Conservation (phyloP, 768 basidiomycete genomes). For the Hypsizygus marmoreus region DNA sequence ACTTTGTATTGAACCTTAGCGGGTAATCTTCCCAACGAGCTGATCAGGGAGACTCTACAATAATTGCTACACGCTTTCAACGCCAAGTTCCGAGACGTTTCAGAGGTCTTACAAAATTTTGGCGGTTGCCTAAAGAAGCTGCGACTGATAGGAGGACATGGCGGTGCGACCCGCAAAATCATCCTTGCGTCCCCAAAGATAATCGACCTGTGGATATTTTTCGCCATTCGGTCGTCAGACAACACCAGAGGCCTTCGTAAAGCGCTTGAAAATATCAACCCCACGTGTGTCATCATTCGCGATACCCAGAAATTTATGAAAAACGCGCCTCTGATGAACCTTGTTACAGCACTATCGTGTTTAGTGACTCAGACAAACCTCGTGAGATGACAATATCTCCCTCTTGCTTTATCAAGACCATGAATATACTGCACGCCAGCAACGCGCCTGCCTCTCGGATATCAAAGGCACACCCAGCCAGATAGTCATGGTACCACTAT, state of each 20-base stretch:
- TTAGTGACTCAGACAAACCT: conserved; percentile 2
- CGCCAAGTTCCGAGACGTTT: conserved; percentile 16
- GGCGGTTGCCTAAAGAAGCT: conserved; percentile 23
- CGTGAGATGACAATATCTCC: no score
- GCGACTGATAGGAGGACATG: conserved; percentile 24
- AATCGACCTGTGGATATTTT: conserved; percentile 6
- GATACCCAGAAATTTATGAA: neutral
- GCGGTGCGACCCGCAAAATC: neutral
- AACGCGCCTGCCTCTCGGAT: no score
- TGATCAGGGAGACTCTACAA: conserved; percentile 21
- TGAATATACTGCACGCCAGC: no score
- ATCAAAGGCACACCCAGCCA: no score
- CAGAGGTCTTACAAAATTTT: conserved; percentile 8
- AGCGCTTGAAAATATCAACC: conserved; percentile 13
- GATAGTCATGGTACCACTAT: no score
- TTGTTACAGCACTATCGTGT: conserved; percentile 1
- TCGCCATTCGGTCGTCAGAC: conserved; percentile 12
- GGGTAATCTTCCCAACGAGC: conserved; percentile 22
- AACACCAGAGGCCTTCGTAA: conserved; percentile 11
- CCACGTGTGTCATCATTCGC: conserved; percentile 12
- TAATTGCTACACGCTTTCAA: conserved; percentile 21
- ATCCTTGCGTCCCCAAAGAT: conserved; percentile 5
- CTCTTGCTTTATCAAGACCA: no score
- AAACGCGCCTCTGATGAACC: conserved; percentile 1
- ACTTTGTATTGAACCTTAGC: no score